Conservation (phyloP, 179 eudicot species). For the Beta corolliflora region DNA sequence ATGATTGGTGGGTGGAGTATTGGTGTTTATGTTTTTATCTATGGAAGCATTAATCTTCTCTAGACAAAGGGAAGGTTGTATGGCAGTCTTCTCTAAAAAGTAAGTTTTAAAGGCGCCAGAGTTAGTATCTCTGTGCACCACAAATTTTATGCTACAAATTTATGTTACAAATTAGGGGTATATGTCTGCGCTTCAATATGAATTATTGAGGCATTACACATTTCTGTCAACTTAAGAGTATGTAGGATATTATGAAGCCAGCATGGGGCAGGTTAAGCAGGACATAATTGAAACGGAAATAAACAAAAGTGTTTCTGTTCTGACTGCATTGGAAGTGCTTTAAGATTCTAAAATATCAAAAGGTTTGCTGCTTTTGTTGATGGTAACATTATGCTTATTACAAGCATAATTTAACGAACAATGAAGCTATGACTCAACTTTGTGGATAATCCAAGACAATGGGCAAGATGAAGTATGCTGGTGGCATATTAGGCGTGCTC, state of each 20-base stretch:
- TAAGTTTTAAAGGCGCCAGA: conserved; percentile 11
- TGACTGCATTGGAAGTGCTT: conserved; percentile 16
- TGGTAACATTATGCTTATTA: background rate
- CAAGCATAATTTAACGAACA: conserved; percentile 5
- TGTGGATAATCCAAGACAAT: conserved; percentile 16
- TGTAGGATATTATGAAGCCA: conserved; percentile 19
- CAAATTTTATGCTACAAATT: background rate
- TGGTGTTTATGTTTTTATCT: background rate
- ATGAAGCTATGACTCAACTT: conserved; percentile 15
- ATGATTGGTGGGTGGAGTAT: background rate
- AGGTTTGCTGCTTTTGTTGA: conserved; percentile 8
- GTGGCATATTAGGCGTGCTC: conserved; percentile 8
- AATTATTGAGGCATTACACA: conserved; percentile 17
- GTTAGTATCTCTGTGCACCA: conserved; percentile 12
- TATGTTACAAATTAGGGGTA: conserved; percentile 16
- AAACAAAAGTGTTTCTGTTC: conserved; percentile 3
- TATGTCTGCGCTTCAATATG: conserved; percentile 20
- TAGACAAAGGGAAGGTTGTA: conserved; percentile 11
- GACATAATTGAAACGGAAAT: conserved; percentile 1
- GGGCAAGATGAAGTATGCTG: conserved; percentile 13
- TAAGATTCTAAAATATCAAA: background rate
- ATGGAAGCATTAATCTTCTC: conserved; percentile 21
- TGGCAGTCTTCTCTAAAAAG: conserved; percentile 14
- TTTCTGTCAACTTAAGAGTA: conserved; percentile 12
- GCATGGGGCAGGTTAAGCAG: conserved; percentile 13